Evolutionary conservation across 1,284 basidiomycete genomes (phyloP), one percentile per base, ranked within the genome.

Genomic region (Rhodotorula glutinis): DNA sequence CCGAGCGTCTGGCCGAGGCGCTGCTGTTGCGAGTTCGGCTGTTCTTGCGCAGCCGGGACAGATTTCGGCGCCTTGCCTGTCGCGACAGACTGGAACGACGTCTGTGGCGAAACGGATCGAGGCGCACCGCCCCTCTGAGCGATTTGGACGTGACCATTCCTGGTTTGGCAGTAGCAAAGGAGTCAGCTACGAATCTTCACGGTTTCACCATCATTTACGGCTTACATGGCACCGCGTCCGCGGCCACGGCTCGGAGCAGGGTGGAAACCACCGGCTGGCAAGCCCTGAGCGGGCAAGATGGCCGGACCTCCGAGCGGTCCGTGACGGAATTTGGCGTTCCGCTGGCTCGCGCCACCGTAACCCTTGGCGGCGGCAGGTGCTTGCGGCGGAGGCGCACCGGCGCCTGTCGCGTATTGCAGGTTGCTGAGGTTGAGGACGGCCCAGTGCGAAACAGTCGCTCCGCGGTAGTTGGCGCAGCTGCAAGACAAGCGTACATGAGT

Each of bases 391-490:
- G 60, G 60, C 4, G 62, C 51, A 21, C 57, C 52, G 1, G 25
- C 40, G 4, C 64, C 66, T 4, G 53, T 58, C 8, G 57, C 52
- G 58, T 56, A 71, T 47, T 74, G 73, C 30, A 47, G 88, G 70
- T 87, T 82, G 21, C 87, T 88, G 72, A 96, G 78, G 79, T 97
- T 96, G 69, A 97, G 80, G 75, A 92, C 91, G 0, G 89, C 85
- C 66, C 88, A 86, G 78, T 92, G 91, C 38, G 88, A 85, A 33
- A 94, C 88, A 0, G 87, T 88, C 46, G 88, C 89, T 44, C 93
- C 93, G 19, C 92, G 87, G 78, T 95, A 95, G 71, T 87, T 85
- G 0, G 92, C 92, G 79, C 93, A 95, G 69, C 91, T 91, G 69
- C 61, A 30, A 23, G 43, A 64, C 25, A 13, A 53, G 9, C 23